A percentile compares a stretch with the other conserved stretches of the same genome.
Conservation (phyloP, 345 rosid species). For the Salix viminalis region DNA sequence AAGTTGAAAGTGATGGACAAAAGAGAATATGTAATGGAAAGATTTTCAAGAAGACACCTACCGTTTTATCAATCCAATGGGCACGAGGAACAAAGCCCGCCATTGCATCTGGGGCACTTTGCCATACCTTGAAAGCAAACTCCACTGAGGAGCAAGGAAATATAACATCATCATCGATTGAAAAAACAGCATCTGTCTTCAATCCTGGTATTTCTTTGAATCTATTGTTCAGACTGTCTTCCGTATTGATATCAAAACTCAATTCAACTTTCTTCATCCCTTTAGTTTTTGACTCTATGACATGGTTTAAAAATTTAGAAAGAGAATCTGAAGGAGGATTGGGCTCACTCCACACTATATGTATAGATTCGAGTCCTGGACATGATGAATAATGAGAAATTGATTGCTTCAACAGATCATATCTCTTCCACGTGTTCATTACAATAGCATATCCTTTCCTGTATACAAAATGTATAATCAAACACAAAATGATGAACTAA, state of each 20-base stretch:
- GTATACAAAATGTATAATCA: constrained; percentile 7
- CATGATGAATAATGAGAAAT: constrained; percentile 77
- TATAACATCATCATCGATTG: constrained; percentile 85
- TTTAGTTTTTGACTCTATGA: constrained; percentile 42
- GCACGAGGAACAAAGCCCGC: constrained; percentile 92
- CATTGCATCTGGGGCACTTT: constrained; percentile 80
- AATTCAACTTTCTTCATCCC: constrained; percentile 49
- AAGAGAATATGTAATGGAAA: background rate
- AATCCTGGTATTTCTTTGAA: constrained; percentile 78
- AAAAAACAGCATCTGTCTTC: constrained; percentile 79
- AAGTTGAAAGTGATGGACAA: background rate
- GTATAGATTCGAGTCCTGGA: constrained; percentile 69
- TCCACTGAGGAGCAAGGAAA: constrained; percentile 83
- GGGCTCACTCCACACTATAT: constrained; percentile 97
- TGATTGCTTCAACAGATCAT: constrained; percentile 81
- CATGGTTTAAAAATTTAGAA: constrained; percentile 37
- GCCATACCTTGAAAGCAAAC: constrained; percentile 90
- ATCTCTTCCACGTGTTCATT: constrained; percentile 96
- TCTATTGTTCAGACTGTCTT: constrained; percentile 93
- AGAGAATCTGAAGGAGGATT: constrained; percentile 80
- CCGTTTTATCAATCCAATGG: constrained; percentile 64
- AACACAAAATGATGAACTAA: background rate
- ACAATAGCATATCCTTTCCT: constrained; percentile 80
- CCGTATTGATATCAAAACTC: constrained; percentile 64
- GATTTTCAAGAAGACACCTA: constrained; percentile 28